These are phyloP conservation scores for Plenodomus biglobosus DNA, from an alignment of 2,329 filamentous ascomycete species.

Conservation along the genomic window DNA sequence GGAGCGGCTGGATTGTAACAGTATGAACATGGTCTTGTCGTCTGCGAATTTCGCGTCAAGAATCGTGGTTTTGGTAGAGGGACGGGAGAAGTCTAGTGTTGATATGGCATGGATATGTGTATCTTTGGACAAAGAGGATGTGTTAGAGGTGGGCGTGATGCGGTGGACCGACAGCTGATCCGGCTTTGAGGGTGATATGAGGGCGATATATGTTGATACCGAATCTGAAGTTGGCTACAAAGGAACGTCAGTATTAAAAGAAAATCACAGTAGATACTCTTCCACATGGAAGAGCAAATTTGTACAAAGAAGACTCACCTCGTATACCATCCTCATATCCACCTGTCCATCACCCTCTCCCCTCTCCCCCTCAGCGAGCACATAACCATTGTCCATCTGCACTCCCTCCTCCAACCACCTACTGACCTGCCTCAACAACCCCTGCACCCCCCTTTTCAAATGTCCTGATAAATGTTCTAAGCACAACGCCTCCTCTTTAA, in stretches of 20 bases:
- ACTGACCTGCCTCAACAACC: slow-evolving; percentile 44
- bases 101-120: slow-evolving; percentile 52
- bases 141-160: slow-evolving; percentile 43
- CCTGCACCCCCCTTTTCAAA: slow-evolving; percentile 37
- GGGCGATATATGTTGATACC: slow-evolving; percentile 33
- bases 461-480: slow-evolving; percentile 44
- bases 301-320: slow-evolving; percentile 40
- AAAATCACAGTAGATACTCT: too few relatives aligned
- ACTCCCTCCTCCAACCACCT: slow-evolving; percentile 53
- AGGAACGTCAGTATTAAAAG: slow-evolving; percentile 7
- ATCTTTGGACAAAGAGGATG: slow-evolving; percentile 43
- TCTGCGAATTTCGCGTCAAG: slow-evolving; percentile 70
- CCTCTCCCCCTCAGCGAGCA: slow-evolving; percentile 47
- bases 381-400: slow-evolving; percentile 68
- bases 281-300: too few relatives aligned
- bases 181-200: slow-evolving; percentile 11
- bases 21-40: slow-evolving; percentile 61
- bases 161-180: slow-evolving; percentile 32
- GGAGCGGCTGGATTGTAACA: slow-evolving; percentile 48
- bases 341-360: slow-evolving; percentile 34
- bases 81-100: slow-evolving; percentile 48
- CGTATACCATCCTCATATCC: slow-evolving; percentile 62
- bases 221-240: slow-evolving; percentile 1
- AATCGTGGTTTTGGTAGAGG: slow-evolving; percentile 42
- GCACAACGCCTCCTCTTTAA: slow-evolving; percentile 39